Base-by-base conservation (phyloP, 75 land plant species). In the Selaginella moellendorffii region DNA sequence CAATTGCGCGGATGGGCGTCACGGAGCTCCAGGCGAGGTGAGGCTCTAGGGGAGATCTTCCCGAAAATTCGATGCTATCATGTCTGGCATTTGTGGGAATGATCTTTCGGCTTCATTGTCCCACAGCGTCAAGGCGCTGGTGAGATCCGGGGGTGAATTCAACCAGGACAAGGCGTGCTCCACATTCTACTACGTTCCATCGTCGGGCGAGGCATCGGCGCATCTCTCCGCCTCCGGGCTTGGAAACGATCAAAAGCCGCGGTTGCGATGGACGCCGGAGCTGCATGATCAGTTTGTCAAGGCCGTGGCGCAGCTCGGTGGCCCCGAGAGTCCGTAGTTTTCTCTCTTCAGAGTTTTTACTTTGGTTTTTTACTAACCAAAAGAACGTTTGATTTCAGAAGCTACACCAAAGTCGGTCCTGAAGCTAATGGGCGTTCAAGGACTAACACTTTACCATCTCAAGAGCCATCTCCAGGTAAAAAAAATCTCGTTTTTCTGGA, bases 241-340 rank as follows among this genome's bases (percentile, higher is more conserved):
- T 14, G 10, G 10, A 36, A 36, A 36, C 14, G 46, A 36, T 36
- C 46, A 36, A 14, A 64, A 64, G 65, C 65, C 36, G 23, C 65
- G 65, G 5, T 19, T 64, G 36, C 65, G 65, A 2, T 64, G 65
- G 65, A 64, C 65, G 10, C 65, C 65, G 5, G 46, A 64, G 46
- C 65, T 64, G 21, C 65, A 64, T 64, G 65, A 64, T 31, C 65
- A 42, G 28, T 64, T 64, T 24, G 65, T 64, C 18, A 24, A 64
- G 2, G 65, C 46, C 14, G 65, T 64, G 1, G 1, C 31, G 30
- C 36, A 64, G 51, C 46, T 64, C 10, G 65, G 65, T 2, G 65
- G 65, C 18, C 31, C 65, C 23, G 65, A 64, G 21, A 64, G 65
- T 64, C n/a, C 28, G 65, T 68, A n/a, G 5, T 2, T 24, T 27